Conservation (phyloP, 345 rosid species). For the Salix caprea region DNA sequence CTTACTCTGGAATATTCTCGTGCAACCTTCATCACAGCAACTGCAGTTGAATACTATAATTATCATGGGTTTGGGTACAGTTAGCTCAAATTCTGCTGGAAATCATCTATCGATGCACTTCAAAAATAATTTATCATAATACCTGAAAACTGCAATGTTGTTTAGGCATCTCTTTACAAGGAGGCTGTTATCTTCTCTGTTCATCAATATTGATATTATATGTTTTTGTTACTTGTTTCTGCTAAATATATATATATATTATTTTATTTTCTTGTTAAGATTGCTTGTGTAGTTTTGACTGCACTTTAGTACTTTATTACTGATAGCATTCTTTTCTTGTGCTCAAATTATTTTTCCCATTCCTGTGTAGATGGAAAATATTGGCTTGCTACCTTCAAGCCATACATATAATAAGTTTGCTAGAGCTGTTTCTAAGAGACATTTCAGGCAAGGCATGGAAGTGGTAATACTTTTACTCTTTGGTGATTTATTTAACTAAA, state of each 20-base stretch:
- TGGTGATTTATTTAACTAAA: neutral
- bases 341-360: conserved; percentile 5
- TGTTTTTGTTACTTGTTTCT: neutral
- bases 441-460: conserved; percentile 48
- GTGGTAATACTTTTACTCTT: conserved; percentile 40
- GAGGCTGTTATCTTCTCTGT: neutral
- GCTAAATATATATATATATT: neutral
- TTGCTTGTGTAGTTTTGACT: neutral
- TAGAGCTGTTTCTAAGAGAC: conserved; percentile 52
- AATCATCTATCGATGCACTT: neutral
- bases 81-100: neutral
- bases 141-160: neutral
- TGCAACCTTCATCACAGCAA: neutral
- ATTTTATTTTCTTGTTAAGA: neutral
- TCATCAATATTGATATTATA: neutral
- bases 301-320: neutral
- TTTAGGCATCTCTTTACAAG: neutral
- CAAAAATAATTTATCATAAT: neutral
- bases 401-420: conserved; percentile 58
- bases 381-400: conserved; percentile 66
- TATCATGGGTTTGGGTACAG: neutral
- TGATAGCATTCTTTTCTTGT: neutral
- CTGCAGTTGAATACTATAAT: neutral
- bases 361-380: conserved; percentile 60
- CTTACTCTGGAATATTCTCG: neutral